A percentile compares a stretch with the other conserved stretches of the same genome.
Evolutionary conservation across 2,329 filamentous ascomycete species (phyloP).

Genomic region (Colletotrichum sp.): DNA sequence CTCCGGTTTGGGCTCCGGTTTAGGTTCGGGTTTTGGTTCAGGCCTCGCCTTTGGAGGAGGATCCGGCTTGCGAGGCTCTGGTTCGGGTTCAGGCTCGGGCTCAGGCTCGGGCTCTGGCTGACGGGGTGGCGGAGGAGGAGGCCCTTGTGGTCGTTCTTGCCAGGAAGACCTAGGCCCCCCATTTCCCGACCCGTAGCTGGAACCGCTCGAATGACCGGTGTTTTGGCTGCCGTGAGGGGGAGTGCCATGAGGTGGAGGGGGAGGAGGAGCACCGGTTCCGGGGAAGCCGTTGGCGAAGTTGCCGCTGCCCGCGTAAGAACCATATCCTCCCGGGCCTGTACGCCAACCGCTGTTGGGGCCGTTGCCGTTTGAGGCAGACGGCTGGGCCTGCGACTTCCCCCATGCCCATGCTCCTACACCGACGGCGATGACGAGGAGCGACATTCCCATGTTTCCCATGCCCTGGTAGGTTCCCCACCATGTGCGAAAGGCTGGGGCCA

Average conservation of each 20-base stretch:
- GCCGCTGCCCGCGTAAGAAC: slow-evolving; percentile 8
- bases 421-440: slow-evolving; percentile 74
- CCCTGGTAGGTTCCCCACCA: slow-evolving; percentile 77
- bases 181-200: slow-evolving; percentile 28
- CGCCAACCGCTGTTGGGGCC: slow-evolving; percentile 7
- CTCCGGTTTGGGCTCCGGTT: slow-evolving; percentile 25
- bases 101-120: slow-evolving; percentile 22
- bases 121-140: slow-evolving; percentile 22
- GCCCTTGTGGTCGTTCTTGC: slow-evolving; percentile 32
- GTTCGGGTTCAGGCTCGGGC: slow-evolving; percentile 18
- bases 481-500: slow-evolving; percentile 74
- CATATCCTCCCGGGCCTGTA: slow-evolving; percentile 14
- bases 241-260: not conserved
- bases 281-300: slow-evolving; percentile 17
- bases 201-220: slow-evolving; percentile 21
- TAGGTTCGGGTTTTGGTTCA: slow-evolving; percentile 21
- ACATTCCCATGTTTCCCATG: slow-evolving; percentile 75
- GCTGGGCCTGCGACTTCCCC: slow-evolving; percentile 21
- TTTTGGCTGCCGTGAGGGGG: slow-evolving; percentile 24
- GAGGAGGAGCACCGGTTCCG: slow-evolving; percentile 20
- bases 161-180: slow-evolving; percentile 43
- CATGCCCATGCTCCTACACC: slow-evolving; percentile 78
- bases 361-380: slow-evolving; percentile 35
- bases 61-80: slow-evolving; percentile 29
- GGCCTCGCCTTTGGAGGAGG: slow-evolving; percentile 26